These are phyloP conservation scores for Daldinia sp. DNA, from an alignment of 2,329 filamentous ascomycete genomes.

Conservation along the genomic window DNA sequence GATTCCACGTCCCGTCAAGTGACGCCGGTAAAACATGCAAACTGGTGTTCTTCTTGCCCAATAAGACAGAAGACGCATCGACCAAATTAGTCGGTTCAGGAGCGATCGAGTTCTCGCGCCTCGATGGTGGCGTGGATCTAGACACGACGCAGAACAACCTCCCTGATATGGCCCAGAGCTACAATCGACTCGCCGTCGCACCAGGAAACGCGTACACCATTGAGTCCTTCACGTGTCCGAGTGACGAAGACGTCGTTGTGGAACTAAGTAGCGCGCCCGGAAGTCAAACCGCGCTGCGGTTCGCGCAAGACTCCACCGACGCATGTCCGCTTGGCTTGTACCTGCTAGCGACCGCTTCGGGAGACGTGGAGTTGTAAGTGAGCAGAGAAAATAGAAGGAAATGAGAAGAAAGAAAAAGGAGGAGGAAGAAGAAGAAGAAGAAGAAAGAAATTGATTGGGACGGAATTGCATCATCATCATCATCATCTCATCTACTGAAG, in stretches of 20 bases:
- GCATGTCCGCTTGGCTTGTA: conserved; percentile 58
- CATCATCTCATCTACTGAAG: neutral
- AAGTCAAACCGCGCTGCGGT: conserved; percentile 66
- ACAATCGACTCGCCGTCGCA: conserved; percentile 58
- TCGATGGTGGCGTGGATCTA: conserved; percentile 59
- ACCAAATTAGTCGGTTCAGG: conserved; percentile 64
- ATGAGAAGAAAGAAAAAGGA: neutral
- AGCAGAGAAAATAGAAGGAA: neutral
- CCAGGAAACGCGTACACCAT: conserved; percentile 68
- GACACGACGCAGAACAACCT: conserved; percentile 67
- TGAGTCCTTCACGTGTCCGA: conserved; percentile 65
- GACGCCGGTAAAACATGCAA: conserved; percentile 70
- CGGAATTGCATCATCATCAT: neutral
- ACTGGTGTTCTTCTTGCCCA: conserved; percentile 74
- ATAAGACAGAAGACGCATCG: conserved; percentile 57
- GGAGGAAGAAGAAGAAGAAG: neutral
- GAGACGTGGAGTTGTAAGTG: conserved; percentile 23
- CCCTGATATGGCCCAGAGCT: conserved; percentile 59
- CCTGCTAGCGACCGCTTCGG: conserved; percentile 50
- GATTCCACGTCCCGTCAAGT: conserved; percentile 71
- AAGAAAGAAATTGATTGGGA: conserved; percentile 20
- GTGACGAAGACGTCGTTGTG: conserved; percentile 63
- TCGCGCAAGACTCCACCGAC: conserved; percentile 67
- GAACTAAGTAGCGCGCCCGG: conserved; percentile 59
- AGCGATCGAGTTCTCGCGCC: conserved; percentile 63